These are phyloP conservation scores for Funneliformis caledonium DNA, from an alignment of 371 early-diverging fungal genomes.

Conservation along the genomic window DNA sequence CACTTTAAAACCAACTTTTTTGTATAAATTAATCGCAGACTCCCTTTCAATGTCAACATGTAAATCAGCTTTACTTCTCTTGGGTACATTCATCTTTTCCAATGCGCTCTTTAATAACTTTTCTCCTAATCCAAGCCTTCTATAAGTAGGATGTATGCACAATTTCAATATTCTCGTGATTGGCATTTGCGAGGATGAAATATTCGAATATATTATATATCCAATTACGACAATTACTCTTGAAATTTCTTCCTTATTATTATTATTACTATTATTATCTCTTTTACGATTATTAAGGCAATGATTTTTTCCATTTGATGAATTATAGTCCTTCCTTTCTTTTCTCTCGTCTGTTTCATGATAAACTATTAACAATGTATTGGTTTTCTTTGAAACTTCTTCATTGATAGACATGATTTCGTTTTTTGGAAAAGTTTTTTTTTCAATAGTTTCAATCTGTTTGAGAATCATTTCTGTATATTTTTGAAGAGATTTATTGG, in stretches of 20 bases:
- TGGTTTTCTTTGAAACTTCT: conserved; percentile 26
- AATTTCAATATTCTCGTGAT: conserved; percentile 33
- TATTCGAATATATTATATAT: conserved; percentile 34
- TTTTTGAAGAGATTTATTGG: conserved; percentile 11
- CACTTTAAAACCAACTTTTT: conserved; percentile 28
- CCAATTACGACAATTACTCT: conserved; percentile 21
- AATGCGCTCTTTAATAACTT: background rate
- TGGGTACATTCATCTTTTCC: conserved; percentile 17
- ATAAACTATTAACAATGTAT: conserved; percentile 32
- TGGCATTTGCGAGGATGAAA: background rate
- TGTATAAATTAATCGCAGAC: conserved; percentile 23
- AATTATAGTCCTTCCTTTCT: background rate
- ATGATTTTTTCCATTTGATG: background rate
- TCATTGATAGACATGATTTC: conserved; percentile 31
- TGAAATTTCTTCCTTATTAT: background rate
- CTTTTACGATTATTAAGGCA: background rate
- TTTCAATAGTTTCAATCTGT: conserved; percentile 32
- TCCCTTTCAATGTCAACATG: conserved; percentile 20
- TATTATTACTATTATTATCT: background rate
- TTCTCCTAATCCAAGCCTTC: conserved; percentile 27
- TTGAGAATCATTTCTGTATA: conserved; percentile 20
- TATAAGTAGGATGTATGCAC: background rate
- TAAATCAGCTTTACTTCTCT: conserved; percentile 29
- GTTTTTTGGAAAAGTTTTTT: conserved; percentile 36
- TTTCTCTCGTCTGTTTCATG: background rate